Evolutionary conservation across 805 yeast genomes (phyloP).

Genomic region (Metahyphopichia silvanorum): DNA sequence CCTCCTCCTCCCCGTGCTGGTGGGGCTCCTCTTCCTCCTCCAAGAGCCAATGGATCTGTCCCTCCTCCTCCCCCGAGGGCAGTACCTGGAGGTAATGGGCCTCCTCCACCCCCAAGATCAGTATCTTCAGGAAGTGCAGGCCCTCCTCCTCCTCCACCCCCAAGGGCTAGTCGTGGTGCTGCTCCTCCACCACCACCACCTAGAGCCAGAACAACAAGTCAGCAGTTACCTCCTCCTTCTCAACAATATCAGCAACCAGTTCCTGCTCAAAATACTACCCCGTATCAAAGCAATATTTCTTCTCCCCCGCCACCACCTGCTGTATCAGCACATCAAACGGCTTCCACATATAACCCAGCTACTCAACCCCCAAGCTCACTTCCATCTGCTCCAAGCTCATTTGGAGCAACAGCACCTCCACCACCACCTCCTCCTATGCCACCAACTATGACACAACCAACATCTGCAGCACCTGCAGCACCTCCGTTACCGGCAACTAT

Average conservation of each 20-base stretch:
- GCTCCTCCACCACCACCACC: conserved; percentile 33
- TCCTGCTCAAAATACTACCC: not conserved
- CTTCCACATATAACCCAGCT: conserved; percentile 4
- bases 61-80: conserved; percentile 24
- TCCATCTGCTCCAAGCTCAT: conserved; percentile 1
- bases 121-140: too few relatives aligned
- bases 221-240: conserved; percentile 10
- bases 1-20: conserved; percentile 18
- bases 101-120: conserved; percentile 18
- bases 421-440: conserved; percentile 8
- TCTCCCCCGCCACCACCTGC: conserved; percentile 2
- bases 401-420: conserved; percentile 5
- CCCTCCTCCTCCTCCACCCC: conserved; percentile 22
- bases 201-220: conserved; percentile 17
- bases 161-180: conserved; percentile 13
- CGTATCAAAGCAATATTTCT: too few relatives aligned
- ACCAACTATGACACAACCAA: conserved; percentile 1
- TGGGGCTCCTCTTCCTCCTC: conserved; percentile 16
- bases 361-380: conserved; percentile 1
- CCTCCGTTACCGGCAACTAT: conserved; percentile 5
- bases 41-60: conserved; percentile 10
- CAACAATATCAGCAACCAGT: conserved; percentile 4
- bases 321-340: conserved; percentile 1
- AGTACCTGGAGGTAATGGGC: conserved; percentile 11
- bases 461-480: conserved; percentile 10